Evolutionary conservation across 352 stramenopile genomes (phyloP).

Genomic region (Globisporangium uncinulatum): DNA sequence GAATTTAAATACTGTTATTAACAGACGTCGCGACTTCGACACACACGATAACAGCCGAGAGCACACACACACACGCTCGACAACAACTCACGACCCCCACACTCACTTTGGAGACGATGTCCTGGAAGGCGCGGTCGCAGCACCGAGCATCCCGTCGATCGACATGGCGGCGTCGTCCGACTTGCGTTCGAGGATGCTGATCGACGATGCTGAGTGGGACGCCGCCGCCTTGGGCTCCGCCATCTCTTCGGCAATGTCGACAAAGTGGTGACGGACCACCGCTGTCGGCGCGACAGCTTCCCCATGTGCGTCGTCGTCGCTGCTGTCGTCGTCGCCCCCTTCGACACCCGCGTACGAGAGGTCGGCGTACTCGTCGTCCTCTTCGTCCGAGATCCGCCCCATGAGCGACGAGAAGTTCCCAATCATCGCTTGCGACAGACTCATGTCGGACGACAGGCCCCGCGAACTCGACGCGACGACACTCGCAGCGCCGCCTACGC

Average conservation of each 20-base stretch:
- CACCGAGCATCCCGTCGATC: slow-evolving; percentile 16
- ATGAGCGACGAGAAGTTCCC: slow-evolving; percentile 69
- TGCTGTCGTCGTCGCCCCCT: slow-evolving; percentile 14
- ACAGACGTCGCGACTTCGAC: no score
- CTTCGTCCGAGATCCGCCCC: slow-evolving; percentile 44
- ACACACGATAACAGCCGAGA: no score
- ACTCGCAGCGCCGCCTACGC: background rate
- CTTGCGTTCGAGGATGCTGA: slow-evolving; percentile 19
- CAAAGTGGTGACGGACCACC: slow-evolving; percentile 8
- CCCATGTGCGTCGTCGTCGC: slow-evolving; percentile 18
- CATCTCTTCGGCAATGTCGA: slow-evolving; percentile 7
- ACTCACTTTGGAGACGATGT: no score
- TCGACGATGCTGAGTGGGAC: slow-evolving; percentile 12
- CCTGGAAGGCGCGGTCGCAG: no score
- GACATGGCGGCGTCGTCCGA: slow-evolving; percentile 13
- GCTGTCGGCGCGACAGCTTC: slow-evolving; percentile 1
- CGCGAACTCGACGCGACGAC: slow-evolving; percentile 15
- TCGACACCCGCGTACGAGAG: slow-evolving; percentile 15
- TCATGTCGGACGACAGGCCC: slow-evolving; percentile 52
- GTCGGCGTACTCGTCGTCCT: slow-evolving; percentile 38
- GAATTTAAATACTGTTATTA: no score
- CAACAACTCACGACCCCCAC: no score
- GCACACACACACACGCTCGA: no score
- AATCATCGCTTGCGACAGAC: slow-evolving; percentile 64
- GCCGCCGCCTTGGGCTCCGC: background rate